phyloP scores from a whole-genome alignment of 1,284 basidiomycete species.

The Caloboletus firmus region DNA sequence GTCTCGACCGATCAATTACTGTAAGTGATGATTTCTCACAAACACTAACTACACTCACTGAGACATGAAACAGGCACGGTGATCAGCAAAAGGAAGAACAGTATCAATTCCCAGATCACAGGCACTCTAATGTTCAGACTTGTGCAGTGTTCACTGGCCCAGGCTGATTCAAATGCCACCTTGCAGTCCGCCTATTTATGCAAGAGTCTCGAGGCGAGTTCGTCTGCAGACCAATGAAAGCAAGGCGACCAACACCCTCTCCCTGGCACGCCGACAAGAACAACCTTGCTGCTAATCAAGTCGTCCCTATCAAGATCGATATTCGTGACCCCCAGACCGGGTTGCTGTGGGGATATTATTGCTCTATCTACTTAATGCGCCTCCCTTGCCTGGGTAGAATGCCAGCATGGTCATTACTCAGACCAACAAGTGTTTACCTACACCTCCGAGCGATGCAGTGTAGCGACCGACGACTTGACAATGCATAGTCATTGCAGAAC shows the following conservation, averaged over 20 bases:
- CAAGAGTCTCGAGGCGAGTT: not conserved
- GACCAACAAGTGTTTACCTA: not conserved
- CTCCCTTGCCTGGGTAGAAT: too few species aligned
- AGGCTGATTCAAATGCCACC: not conserved
- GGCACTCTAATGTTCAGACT: not conserved
- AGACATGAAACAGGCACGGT: not conserved
- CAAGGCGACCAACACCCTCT: not conserved
- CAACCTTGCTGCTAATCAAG: too few species aligned
- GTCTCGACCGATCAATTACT: too few species aligned
- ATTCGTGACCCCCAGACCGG: too few species aligned
- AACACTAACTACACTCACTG: too few species aligned
- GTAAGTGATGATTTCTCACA: too few species aligned
- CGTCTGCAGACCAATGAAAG: not conserved
- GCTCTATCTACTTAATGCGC: too few species aligned
- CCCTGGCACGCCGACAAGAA: too few species aligned
- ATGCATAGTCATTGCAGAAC: not conserved
- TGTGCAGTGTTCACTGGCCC: not conserved
- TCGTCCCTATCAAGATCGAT: too few species aligned
- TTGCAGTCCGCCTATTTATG: too few species aligned
- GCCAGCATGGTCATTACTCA: too few species aligned
- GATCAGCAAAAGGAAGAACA: not conserved
- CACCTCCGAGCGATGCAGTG: not conserved
- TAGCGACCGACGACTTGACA: not conserved
- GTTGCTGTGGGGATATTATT: too few species aligned
- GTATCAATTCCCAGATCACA: not conserved